Conservation (phyloP, 345 rosid species). For the Euclidium syriacum region DNA sequence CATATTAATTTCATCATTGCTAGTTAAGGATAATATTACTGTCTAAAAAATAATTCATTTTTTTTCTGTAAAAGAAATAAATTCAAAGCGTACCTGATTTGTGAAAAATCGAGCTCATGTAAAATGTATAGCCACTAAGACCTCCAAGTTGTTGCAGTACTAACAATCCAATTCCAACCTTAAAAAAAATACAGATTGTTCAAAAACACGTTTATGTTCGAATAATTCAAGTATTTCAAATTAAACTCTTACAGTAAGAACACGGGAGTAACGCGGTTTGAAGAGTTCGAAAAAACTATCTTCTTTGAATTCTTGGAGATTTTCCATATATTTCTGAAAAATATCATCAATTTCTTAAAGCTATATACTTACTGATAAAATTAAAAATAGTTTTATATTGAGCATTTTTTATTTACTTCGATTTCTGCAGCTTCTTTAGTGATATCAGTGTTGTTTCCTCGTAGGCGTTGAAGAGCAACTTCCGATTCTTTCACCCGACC, state of each 20-base stretch:
- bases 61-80: not conserved
- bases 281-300: conserved; percentile 36
- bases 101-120: conserved; percentile 45
- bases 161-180: conserved; percentile 77
- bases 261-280: conserved; percentile 36
- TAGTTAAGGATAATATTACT: not conserved
- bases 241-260: conserved; percentile 31
- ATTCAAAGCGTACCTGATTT: conserved; percentile 38
- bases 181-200: not conserved
- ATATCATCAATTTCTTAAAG: not conserved
- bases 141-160: conserved; percentile 85
- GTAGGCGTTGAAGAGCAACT: conserved; percentile 36
- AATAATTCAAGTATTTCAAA: not conserved
- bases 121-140: conserved; percentile 49
- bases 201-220: not conserved
- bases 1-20: not conserved
- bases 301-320: conserved; percentile 34
- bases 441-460: conserved; percentile 44
- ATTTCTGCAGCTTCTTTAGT: conserved; percentile 48
- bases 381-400: not conserved
- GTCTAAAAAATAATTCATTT: not conserved
- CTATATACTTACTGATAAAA: not conserved
- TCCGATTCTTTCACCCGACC: conserved; percentile 40
- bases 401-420: conserved; percentile 20
- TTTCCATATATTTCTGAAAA: conserved; percentile 41